Conservation (phyloP, 2,329 filamentous ascomycete species). For the Cladophialophora immunda region DNA sequence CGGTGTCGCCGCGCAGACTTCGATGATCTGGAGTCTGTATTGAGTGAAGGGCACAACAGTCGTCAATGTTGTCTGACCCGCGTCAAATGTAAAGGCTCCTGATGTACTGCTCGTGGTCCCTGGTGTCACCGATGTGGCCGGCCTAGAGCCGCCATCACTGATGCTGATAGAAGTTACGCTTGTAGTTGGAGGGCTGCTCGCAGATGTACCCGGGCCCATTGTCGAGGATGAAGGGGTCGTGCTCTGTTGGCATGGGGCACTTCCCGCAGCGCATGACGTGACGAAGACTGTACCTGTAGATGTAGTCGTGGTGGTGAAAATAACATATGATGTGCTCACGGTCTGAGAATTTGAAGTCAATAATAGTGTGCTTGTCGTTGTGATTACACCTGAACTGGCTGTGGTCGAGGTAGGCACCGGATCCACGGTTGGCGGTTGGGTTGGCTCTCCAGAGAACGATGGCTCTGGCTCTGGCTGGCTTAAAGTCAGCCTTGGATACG, state of each 20-base stretch:
- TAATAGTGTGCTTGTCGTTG: constrained; percentile 1
- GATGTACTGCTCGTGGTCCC: constrained; percentile 16
- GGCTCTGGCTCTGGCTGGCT: constrained; percentile 25
- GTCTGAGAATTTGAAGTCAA: background rate
- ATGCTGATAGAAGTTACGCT: constrained; percentile 8
- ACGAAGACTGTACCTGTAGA: constrained; percentile 24
- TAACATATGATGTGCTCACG: constrained; percentile 3
- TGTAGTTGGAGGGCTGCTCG: constrained; percentile 12
- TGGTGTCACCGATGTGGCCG: constrained; percentile 5
- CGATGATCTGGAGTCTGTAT: constrained; percentile 31
- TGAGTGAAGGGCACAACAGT: constrained; percentile 29
- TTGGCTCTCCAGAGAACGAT: constrained; percentile 33
- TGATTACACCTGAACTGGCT: constrained; percentile 8
- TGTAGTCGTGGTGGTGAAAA: constrained; percentile 23
- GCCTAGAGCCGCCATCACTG: constrained; percentile 21
- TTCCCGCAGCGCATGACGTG: constrained; percentile 23
- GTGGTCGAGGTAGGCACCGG: constrained; percentile 27
- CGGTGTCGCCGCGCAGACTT: constrained; percentile 30
- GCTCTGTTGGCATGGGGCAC: constrained; percentile 12
- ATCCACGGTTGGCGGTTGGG: constrained; percentile 25
- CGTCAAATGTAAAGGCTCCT: constrained; percentile 21
- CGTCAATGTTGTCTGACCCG: constrained; percentile 30
- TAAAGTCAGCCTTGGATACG: background rate
- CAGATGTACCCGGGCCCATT: background rate
- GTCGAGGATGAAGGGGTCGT: constrained; percentile 4